phyloP scores from a whole-genome alignment of 192 early-diverging fungal genomes.

The Mortierella alpina region DNA sequence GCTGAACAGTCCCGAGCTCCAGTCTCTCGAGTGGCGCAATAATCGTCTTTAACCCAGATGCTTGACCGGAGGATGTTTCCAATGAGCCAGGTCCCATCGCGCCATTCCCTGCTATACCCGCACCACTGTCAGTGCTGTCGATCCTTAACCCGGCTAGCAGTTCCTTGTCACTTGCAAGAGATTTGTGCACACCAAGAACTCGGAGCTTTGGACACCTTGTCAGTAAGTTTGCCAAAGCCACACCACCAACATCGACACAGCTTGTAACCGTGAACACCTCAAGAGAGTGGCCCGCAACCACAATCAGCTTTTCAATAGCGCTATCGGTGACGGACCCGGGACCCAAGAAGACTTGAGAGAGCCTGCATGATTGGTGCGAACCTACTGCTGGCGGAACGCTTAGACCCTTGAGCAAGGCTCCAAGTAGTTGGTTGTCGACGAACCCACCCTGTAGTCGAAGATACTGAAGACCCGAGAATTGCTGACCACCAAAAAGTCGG shows the following conservation, averaged over 20 bases:
- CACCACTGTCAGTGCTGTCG: background rate
- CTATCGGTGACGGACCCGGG: conserved; percentile 49
- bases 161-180: conserved; percentile 32
- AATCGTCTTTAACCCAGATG: conserved; percentile 7
- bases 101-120: background rate
- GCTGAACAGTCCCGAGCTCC: conserved; percentile 25
- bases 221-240: conserved; percentile 32
- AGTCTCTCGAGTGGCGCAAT: conserved; percentile 38
- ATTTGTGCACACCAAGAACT: conserved; percentile 33
- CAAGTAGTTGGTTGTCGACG: conserved; percentile 40
- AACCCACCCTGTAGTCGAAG: conserved; percentile 43
- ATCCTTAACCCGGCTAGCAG: conserved; percentile 34
- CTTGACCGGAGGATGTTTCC: background rate
- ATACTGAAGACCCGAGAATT: conserved; percentile 20
- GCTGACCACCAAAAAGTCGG: conserved; percentile 23
- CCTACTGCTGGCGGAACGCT: background rate
- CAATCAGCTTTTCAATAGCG: conserved; percentile 40
- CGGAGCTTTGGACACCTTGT: conserved; percentile 41
- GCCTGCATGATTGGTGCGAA: background rate
- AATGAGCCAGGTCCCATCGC: background rate
- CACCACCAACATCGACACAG: conserved; percentile 48
- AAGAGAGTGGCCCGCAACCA: conserved; percentile 18
- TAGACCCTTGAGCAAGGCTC: conserved; percentile 29
- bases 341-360: conserved; percentile 43
- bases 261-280: conserved; percentile 43